Percentiles rank a stretch among this genome's conserved stretches.
Conservation (phyloP, 164 flowering plant species). For the Chloranthus sessilifolius region DNA sequence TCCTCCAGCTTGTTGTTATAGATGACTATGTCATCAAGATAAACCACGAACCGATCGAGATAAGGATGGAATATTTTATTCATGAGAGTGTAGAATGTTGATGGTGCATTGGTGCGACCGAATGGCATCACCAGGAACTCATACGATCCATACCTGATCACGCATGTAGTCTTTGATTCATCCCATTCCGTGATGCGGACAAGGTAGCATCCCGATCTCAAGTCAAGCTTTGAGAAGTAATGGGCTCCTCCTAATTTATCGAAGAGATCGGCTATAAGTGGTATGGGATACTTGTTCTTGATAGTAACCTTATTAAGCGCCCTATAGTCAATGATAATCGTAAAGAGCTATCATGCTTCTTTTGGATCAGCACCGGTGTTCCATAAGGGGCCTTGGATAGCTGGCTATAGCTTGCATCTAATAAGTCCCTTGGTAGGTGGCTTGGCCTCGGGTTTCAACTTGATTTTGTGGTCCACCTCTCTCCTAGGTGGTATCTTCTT, state of each 20-base stretch:
- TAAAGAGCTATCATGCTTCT: neutral
- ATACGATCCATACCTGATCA: slow-evolving; percentile 9
- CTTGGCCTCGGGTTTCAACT: too few species aligned
- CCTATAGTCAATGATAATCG: neutral
- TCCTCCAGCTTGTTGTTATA: neutral
- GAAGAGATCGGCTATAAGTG: neutral
- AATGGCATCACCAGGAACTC: slow-evolving; percentile 17
- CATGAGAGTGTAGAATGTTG: slow-evolving; percentile 14
- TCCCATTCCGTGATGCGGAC: slow-evolving; percentile 8
- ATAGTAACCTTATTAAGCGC: slow-evolving; percentile 4
- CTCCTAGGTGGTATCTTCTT: too few species aligned
- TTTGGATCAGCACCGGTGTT: neutral
- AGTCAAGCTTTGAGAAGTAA: neutral
- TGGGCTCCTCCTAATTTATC: neutral
- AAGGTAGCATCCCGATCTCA: slow-evolving; percentile 18
- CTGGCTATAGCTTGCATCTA: neutral
- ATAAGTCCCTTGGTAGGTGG: too few species aligned
- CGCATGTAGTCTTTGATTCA: slow-evolving; percentile 13
- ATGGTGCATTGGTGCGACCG: neutral
- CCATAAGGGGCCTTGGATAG: slow-evolving; percentile 1
- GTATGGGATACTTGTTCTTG: slow-evolving; percentile 5
- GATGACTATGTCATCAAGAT: neutral
- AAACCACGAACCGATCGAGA: too few species aligned
- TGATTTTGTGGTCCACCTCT: too few species aligned
- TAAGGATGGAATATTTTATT: slow-evolving; percentile 8